Evolutionary conservation across 208 protist species (phyloP), one percentile per base, ranked within the genome.

Genomic region (Trypanosoma lewisi): DNA sequence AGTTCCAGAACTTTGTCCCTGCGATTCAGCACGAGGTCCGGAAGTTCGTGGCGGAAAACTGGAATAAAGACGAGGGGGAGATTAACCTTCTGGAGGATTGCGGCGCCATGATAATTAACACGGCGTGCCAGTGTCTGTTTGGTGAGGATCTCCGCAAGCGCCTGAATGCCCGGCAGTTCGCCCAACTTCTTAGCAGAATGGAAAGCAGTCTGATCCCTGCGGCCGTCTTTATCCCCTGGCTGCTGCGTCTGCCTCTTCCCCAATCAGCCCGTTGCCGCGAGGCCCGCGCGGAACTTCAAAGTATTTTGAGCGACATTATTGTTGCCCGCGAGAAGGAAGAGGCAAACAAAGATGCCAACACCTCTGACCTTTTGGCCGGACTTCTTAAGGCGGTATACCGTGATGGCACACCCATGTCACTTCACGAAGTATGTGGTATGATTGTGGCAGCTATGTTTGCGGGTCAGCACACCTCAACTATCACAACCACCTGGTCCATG

Each of bases 101-200:
- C 73, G 77, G 83, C 30, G 85, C 88, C 30, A 93, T 97, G 81
- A 97, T 95, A 61, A 97, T 97, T 71, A 93, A 96, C 67, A 97
- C 94, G 33, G 89, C 94, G 25, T 92, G 86, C 67, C 78, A 94
- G 55, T 96, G 88, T 63, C 85, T 97, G 21, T 91, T 96, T 66
- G 94, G 94, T 25, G 85, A 91, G 63, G 94, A 97, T 65, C 75
- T 97, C 36, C 83, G 91, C 62, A 78, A 85, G 55, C 83, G 89
- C 54, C 77, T 97, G 19, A 71, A 89, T 60, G 79, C 76, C 16
- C 74, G 89, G 41, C 70, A 82, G 59, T 91, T 97, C 39, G 80
- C 87, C 23, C 56, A 87, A 56, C 84, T 97, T 45, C 84, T 94
- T 52, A 80, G 78, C 23, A 78, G 77, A 56, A 91, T 97, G 76